Evolutionary conservation across 306 rosid species (phyloP).

Genomic region (Luffa aegyptiaca): DNA sequence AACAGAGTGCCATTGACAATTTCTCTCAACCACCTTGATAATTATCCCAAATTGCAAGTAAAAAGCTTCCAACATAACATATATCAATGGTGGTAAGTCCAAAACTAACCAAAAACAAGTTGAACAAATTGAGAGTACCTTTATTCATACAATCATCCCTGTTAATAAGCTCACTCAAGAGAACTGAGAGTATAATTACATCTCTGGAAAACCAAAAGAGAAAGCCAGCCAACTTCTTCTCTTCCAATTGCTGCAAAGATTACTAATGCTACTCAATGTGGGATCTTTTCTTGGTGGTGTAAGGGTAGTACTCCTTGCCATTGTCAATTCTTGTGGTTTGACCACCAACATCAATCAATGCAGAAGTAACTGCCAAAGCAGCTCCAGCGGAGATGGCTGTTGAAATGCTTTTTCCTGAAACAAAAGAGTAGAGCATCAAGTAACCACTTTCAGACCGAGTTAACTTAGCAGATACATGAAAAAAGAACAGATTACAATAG

Average conservation of each 20-base stretch:
- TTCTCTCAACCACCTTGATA: not conserved
- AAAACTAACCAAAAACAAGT: not conserved
- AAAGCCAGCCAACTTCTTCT: constrained; percentile 10
- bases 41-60: not conserved
- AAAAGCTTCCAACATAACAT: not conserved
- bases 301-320: constrained; percentile 86
- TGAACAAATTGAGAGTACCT: not conserved
- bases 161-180: constrained; percentile 9
- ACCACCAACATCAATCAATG: constrained; percentile 62
- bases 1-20: not conserved
- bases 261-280: constrained; percentile 18
- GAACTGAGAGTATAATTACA: constrained; percentile 25
- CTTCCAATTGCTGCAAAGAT: not conserved
- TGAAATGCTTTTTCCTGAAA: constrained; percentile 70
- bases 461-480: not conserved
- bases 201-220: constrained; percentile 23
- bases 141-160: constrained; percentile 6
- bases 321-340: constrained; percentile 63
- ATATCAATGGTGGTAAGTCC: not conserved
- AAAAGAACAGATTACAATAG: not conserved
- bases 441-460: constrained; percentile 10
- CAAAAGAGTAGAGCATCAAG: constrained; percentile 12
- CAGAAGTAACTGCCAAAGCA: constrained; percentile 76
- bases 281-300: constrained; percentile 82
- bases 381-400: constrained; percentile 88